A percentile compares a stretch with the other conserved stretches of the same genome.
These are phyloP conservation scores for Chlamydomonas reinhardtii DNA, from an alignment of 163 green algal genomes.

Conservation along the genomic window DNA sequence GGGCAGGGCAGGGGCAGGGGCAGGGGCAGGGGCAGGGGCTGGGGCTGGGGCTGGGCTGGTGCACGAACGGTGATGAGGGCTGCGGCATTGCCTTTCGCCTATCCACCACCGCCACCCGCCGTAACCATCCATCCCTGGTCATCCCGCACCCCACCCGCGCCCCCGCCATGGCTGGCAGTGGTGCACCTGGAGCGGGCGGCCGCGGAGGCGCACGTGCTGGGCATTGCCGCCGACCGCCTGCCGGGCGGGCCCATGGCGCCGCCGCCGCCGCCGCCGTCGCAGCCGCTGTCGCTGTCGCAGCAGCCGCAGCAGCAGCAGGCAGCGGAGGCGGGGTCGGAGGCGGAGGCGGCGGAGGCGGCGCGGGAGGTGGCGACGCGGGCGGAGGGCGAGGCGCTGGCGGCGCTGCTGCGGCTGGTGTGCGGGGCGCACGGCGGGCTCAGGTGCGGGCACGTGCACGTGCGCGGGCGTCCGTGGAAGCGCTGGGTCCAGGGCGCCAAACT, in stretches of 20 bases:
- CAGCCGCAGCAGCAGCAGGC: no score
- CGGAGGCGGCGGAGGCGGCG: not conserved
- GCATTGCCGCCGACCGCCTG: conserved; percentile 27
- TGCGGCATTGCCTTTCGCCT: no score
- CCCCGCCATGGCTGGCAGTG: not conserved
- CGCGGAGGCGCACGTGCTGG: conserved; percentile 40
- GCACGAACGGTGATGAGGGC: no score
- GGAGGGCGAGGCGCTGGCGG: conserved; percentile 22
- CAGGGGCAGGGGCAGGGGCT: no score
- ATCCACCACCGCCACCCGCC: no score
- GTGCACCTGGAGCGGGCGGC: conserved; percentile 39
- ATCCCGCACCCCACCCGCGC: not conserved
- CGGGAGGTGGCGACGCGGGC: not conserved
- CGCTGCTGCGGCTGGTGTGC: conserved; percentile 32
- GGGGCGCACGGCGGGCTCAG: conserved; percentile 6
- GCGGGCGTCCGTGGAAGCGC: no score
- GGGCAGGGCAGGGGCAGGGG: no score
- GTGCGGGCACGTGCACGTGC: no score
- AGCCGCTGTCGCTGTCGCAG: not conserved
- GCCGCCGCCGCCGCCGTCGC: not conserved
- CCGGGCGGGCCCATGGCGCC: conserved; percentile 9
- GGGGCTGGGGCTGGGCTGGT: no score
- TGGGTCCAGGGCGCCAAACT: no score
- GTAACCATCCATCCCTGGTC: no score
- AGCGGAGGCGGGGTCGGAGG: no score